Percentiles rank a stretch among this genome's conserved stretches.
Conservation (phyloP, 202 grass and related monocot species). For the Setaria viridis region DNA sequence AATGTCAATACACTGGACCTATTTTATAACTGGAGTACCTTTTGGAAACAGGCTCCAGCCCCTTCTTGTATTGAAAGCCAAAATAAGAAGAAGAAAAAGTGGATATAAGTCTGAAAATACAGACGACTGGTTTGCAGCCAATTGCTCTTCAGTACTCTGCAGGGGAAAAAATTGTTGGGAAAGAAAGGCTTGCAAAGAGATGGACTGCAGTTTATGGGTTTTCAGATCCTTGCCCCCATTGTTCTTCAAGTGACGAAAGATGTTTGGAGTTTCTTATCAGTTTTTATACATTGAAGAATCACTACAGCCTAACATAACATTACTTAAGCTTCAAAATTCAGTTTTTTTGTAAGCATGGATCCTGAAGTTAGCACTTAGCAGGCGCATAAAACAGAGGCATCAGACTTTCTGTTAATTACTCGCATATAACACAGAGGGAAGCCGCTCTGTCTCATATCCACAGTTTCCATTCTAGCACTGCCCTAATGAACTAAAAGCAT, state of each 20-base stretch:
- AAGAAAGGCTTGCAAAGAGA: neutral
- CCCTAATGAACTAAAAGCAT: neutral
- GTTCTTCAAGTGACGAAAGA: neutral
- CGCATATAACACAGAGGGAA: neutral
- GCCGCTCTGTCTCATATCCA: neutral
- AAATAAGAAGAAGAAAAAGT: neutral
- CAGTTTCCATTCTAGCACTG: neutral
- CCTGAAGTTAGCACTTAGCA: constrained; percentile 13
- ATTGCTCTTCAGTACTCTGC: neutral
- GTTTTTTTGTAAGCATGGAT: neutral
- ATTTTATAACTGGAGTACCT: neutral
- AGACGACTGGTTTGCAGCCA: neutral
- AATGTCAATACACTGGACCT: neutral
- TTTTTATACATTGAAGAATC: neutral
- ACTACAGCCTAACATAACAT: neutral
- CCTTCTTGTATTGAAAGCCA: neutral
- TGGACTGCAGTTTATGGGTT: neutral
- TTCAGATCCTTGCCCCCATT: neutral
- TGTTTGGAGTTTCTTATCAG: neutral
- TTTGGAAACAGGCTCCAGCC: neutral
- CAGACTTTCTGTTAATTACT: neutral
- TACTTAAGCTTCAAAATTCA: neutral
- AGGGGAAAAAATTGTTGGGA: neutral
- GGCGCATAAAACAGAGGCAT: neutral
- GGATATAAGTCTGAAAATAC: neutral